Conservation (phyloP, 495 filamentous ascomycete genomes). For the Aspergillus conjunctus region DNA sequence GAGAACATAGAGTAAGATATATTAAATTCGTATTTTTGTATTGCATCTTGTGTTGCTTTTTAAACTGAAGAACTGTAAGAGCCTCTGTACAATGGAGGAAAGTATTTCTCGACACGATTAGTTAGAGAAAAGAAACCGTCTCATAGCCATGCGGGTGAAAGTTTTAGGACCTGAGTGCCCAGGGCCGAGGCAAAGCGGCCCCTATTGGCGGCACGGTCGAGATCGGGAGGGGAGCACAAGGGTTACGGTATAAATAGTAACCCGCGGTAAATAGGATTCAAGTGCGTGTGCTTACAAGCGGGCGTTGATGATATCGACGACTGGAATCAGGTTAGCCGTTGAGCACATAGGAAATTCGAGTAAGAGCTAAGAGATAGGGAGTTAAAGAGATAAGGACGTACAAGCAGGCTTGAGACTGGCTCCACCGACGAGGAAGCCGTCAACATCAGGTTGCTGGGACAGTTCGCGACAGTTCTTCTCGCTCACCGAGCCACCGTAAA, state of each 20-base stretch:
- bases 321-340: conserved; percentile 31
- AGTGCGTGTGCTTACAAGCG: conserved; percentile 42
- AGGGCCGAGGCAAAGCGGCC: not conserved
- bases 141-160: not conserved
- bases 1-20: conserved; percentile 12
- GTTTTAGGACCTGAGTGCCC: not conserved
- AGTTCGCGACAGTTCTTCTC: conserved; percentile 98
- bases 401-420: conserved; percentile 98
- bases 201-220: not conserved
- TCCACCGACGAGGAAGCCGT: conserved; percentile 97
- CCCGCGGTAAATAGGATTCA: conserved; percentile 23
- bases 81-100: not conserved
- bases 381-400: conserved; percentile 52
- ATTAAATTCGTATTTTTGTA: not conserved
- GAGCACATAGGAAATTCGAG: not conserved
- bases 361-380: not conserved
- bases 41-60: conserved; percentile 6
- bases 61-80: not conserved
- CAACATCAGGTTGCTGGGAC: conserved; percentile 88
- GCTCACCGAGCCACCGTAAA: conserved; percentile 95
- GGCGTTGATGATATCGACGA: conserved; percentile 70
- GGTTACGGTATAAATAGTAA: not conserved
- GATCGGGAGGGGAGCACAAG: conserved; percentile 1
- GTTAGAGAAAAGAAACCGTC: not conserved
- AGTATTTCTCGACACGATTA: not conserved